Evolutionary conservation across 1,139 yeast species (phyloP), one percentile per base, ranked within the genome.

Genomic region (Saccharomyces hybrid): DNA sequence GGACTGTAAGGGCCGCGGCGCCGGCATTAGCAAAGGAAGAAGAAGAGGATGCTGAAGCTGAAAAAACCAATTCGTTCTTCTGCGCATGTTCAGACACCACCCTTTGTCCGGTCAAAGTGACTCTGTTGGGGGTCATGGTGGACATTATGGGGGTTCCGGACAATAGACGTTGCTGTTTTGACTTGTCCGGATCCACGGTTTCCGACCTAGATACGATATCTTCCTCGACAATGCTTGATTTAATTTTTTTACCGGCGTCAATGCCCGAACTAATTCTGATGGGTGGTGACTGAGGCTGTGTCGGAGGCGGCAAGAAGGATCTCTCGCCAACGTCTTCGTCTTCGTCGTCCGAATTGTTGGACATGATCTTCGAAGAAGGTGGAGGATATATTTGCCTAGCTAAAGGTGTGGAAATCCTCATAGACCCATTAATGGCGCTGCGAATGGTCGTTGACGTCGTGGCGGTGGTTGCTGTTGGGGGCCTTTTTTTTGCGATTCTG

Each of bases 321-420:
- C 68, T 64, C 44, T 69, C 71, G 5, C 59, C 68, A 4, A n/a
- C n/a, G n/a, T n/a, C n/a, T n/a, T n/a, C n/a, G n/a, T n/a, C n/a
- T n/a, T n/a, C n/a, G n/a, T n/a, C 65, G 32, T 70, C 71, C 3
- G 63, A 66, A 47, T 62, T 63, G 44, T 62, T 62, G 5, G 66
- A 58, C 26, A 60, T 54, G 48, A 48, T 41, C 19, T 52, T 54
- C 44, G 59, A 55, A 5, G 58, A 52, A 8, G 62, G 58, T 11
- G 62, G 66, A 7, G 75, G 74, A 55, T 65, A 73, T 8, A 73
- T 64, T 54, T 73, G 75, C 50, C 72, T 70, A 4, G 75, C 68
- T 48, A 72, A 55, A 3, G 74, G 76, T 3, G 75, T 71, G 2
- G 73, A 68, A 44, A 65, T 65, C 57, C 72, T 63, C 59, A 68